Percentiles rank a stretch among this genome's conserved stretches.
Evolutionary conservation across 768 basidiomycete species (phyloP).

Genomic region (Tylopilus plumbeoviolaceoides): DNA sequence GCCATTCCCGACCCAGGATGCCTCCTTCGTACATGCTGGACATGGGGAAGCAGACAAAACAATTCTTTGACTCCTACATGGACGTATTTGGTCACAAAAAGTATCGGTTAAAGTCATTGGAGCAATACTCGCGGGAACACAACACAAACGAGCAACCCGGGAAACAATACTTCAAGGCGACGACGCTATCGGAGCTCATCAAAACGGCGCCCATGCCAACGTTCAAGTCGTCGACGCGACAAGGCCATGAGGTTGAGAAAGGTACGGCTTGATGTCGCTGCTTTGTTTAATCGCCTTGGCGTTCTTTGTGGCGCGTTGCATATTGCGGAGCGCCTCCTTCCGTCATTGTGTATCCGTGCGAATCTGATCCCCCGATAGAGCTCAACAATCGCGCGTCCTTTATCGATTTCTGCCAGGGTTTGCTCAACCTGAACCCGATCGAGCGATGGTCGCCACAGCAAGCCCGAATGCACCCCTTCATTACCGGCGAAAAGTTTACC

Average conservation of each 20-base stretch:
- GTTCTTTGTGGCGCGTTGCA: not conserved
- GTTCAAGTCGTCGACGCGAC: constrained; percentile 68
- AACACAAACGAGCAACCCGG: constrained; percentile 95
- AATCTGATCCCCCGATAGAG: constrained; percentile 48
- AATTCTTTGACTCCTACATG: constrained; percentile 85
- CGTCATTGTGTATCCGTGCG: constrained; percentile 7
- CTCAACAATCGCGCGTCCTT: constrained; percentile 91
- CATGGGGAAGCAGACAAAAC: constrained; percentile 88
- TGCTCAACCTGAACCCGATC: constrained; percentile 91
- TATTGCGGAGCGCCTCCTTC: not conserved
- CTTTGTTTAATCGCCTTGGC: not conserved
- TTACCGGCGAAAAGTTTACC: constrained; percentile 93
- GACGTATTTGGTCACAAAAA: constrained; percentile 79
- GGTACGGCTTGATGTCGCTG: constrained; percentile 42
- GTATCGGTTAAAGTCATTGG: constrained; percentile 83
- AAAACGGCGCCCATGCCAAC: constrained; percentile 91
- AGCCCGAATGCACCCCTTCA: constrained; percentile 93
- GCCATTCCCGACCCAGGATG: constrained; percentile 44
- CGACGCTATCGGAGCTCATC: constrained; percentile 90
- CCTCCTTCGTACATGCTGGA: constrained; percentile 94
- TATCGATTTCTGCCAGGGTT: constrained; percentile 95
- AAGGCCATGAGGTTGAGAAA: constrained; percentile 84
- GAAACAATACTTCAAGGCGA: constrained; percentile 98
- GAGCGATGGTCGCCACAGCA: constrained; percentile 98
- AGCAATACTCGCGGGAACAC: constrained; percentile 95